Percentiles rank a stretch among this genome's conserved stretches.
Evolutionary conservation across 176 grass and related monocot genomes (phyloP).

Genomic region (Triticum aestivum): DNA sequence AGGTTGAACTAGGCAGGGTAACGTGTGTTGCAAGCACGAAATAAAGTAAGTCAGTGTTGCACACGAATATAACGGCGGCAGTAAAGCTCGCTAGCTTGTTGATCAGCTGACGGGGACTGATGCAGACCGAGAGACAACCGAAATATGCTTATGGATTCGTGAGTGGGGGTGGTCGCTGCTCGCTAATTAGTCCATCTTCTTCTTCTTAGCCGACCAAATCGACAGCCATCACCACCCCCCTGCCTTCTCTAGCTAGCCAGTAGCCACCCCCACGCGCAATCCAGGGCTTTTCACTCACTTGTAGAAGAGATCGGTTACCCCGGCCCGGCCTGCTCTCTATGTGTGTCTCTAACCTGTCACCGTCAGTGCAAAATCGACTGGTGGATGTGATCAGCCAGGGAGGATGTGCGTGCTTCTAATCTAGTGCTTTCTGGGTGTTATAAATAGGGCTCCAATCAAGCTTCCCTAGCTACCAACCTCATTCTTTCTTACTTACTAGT

Average conservation of each 20-base stretch:
- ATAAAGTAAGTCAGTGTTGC: constrained; percentile 20
- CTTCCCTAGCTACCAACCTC: constrained; percentile 25
- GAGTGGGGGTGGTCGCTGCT: background rate
- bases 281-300: constrained; percentile 20
- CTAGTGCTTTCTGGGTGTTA: constrained; percentile 16
- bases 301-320: background rate
- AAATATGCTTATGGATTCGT: background rate
- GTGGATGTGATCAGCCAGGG: background rate
- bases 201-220: constrained; percentile 51
- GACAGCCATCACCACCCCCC: background rate
- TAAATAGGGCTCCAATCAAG: constrained; percentile 33
- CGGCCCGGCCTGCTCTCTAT: background rate
- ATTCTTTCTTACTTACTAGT: background rate
- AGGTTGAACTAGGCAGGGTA: background rate
- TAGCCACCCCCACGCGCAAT: constrained; percentile 26
- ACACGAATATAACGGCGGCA: constrained; percentile 51
- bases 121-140: background rate
- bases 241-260: background rate
- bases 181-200: background rate
- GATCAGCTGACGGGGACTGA: background rate
- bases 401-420: constrained; percentile 16
- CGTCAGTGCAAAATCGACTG: background rate
- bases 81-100: background rate
- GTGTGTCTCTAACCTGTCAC: constrained; percentile 26
- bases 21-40: constrained; percentile 34